phyloP scores from a whole-genome alignment of 495 filamentous ascomycete species.

The Physcia stellaris region DNA sequence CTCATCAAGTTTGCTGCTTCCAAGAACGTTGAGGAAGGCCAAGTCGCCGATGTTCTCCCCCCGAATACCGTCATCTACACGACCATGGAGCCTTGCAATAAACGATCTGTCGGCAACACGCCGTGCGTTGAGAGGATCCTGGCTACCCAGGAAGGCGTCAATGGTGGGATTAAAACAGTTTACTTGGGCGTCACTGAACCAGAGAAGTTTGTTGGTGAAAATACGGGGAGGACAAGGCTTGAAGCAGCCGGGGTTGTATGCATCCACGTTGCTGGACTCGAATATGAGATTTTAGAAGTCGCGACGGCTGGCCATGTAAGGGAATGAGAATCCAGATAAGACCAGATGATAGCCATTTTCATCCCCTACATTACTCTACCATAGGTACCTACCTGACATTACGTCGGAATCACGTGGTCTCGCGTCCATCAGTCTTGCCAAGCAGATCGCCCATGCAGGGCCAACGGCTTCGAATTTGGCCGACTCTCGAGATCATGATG shows the following conservation, averaged over 20 bases:
- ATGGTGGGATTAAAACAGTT: conserved; percentile 54
- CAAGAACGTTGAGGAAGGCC: conserved; percentile 38
- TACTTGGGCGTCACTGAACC: conserved; percentile 85
- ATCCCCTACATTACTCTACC: not conserved
- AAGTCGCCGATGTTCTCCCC: conserved; percentile 42
- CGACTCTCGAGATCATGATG: too few species aligned
- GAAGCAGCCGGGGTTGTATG: conserved; percentile 62
- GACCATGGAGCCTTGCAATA: conserved; percentile 85
- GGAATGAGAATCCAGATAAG: not conserved
- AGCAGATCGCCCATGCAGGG: too few species aligned
- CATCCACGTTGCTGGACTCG: conserved; percentile 57
- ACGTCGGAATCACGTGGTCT: not conserved
- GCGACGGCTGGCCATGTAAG: conserved; percentile 69
- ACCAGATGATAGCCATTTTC: not conserved
- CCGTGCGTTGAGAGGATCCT: conserved; percentile 76
- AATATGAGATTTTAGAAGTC: conserved; percentile 65
- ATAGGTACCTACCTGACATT: not conserved
- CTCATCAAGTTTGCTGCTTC: conserved; percentile 56
- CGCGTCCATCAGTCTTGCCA: not conserved
- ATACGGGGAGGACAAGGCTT: conserved; percentile 57
- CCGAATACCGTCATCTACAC: conserved; percentile 60
- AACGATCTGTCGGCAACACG: conserved; percentile 65
- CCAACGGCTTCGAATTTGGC: too few species aligned
- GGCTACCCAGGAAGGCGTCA: conserved; percentile 25
- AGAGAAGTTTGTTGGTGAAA: conserved; percentile 70